phyloP scores from a whole-genome alignment of 1,139 yeast species.

The Kazachstania sp. region DNA sequence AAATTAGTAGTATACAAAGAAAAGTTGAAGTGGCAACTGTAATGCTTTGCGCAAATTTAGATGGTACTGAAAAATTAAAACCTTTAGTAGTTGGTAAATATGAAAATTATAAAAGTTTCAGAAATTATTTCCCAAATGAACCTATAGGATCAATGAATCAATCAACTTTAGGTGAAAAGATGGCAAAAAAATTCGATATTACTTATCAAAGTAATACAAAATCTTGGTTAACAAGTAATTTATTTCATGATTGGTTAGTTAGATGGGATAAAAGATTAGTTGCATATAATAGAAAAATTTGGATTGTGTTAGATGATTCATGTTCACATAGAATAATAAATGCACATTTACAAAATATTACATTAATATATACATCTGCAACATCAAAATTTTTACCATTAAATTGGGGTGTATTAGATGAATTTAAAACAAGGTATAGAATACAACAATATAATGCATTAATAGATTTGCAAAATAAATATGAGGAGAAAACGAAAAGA shows the following conservation, averaged over 20 bases:
- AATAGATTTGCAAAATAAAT: conserved; percentile 31
- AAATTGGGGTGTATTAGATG: conserved; percentile 58
- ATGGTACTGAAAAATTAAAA: conserved; percentile 53
- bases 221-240: conserved; percentile 58
- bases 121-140: conserved; percentile 34
- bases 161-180: conserved; percentile 32
- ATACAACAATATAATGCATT: conserved; percentile 51
- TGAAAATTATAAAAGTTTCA: conserved; percentile 43
- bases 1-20: conserved; percentile 36
- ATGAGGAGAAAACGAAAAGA: conserved; percentile 20
- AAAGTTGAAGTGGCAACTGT: conserved; percentile 40
- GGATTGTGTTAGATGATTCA: conserved; percentile 52
- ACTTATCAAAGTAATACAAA: conserved; percentile 52
- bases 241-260: conserved; percentile 54
- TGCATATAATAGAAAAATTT: conserved; percentile 41
- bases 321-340: conserved; percentile 56
- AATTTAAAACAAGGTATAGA: conserved; percentile 51
- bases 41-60: conserved; percentile 55
- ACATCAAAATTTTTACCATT: conserved; percentile 46
- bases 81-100: conserved; percentile 57
- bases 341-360: conserved; percentile 45
- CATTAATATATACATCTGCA: conserved; percentile 36
- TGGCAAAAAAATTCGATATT: conserved; percentile 45
- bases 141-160: conserved; percentile 22
- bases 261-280: conserved; percentile 49